Evolutionary conservation across 768 basidiomycete genomes (phyloP), one percentile per base, ranked within the genome.

Genomic region (Auricularia cornea): DNA sequence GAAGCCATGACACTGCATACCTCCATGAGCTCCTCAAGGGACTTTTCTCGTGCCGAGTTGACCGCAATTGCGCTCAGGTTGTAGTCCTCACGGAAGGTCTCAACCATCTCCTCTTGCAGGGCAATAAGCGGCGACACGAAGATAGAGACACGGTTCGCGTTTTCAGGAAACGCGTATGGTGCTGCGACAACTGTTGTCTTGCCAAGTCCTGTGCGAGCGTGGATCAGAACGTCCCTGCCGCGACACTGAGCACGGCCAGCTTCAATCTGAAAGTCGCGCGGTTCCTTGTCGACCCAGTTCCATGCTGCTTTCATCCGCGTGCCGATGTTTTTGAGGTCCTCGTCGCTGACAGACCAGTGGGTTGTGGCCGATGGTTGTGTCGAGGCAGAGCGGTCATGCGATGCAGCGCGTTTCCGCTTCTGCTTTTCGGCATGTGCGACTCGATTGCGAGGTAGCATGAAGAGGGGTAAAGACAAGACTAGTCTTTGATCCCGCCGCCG

Each of bases 171-270:
- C 0, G 71, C 60, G 63, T 79, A 73, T 3, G 78, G 78, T 0
- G 74, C 79, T 16, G 78, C 78, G 2, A 73, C 78, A 29, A 79
- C 68, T 0, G 69, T 68, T 0, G 78, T 79, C 66, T 79, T 79
- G 0, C 78, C 78, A 1, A 68, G 62, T 0, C 77, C 78, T 0
- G 72, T 73, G 0, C 73, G 73, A 0, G 77, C 77, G 67, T 80
- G 77, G 1, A 78, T 64, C 1, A 79, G 63, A 1, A 70, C 70
- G 65, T 79, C 76, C 2, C 67, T 63, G 0, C 71, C 67, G 3
- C 68, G 68, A 0, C 77, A 63, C 59, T 78, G 78, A 0, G 70
- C 72, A 12, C 65, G 59, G 1, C 74, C 71, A 0, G 67, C 75
- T 5, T 70, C 63, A 0, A 74, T 10, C 57, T 79, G 79, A 60